Conservation (phyloP, 164 flowering plant genomes). For the Piper longum region DNA sequence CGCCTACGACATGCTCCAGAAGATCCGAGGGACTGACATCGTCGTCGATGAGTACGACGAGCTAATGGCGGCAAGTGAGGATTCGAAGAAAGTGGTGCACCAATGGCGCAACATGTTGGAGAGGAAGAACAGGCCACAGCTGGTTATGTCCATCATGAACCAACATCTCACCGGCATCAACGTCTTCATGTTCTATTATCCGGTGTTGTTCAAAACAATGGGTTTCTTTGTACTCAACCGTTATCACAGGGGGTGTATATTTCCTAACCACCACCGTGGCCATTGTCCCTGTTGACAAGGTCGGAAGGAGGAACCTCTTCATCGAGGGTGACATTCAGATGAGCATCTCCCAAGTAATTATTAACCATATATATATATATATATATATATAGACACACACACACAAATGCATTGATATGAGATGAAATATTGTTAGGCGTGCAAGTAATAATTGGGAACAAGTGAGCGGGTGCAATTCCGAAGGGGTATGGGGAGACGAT, state of each 20-base stretch:
- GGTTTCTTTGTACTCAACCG: slow-evolving; percentile 19
- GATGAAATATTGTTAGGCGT: no score
- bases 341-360: slow-evolving; percentile 9
- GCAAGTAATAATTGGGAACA: no score
- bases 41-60: slow-evolving; percentile 15
- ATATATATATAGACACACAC: no score
- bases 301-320: slow-evolving; percentile 14
- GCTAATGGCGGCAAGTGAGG: slow-evolving; percentile 13
- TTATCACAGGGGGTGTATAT: slow-evolving; percentile 11
- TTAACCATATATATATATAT: neutral
- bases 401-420: no score
- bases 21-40: slow-evolving; percentile 8
- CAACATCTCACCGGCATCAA: neutral
- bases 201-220: slow-evolving; percentile 7
- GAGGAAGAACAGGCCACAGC: slow-evolving; percentile 6
- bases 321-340: slow-evolving; percentile 14
- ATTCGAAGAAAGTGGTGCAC: slow-evolving; percentile 5
- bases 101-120: slow-evolving; percentile 12
- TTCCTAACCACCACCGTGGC: slow-evolving; percentile 13
- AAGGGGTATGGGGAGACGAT: slow-evolving; percentile 5
- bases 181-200: no score
- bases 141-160: slow-evolving; percentile 8
- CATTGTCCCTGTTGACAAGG: slow-evolving; percentile 10
- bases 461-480: slow-evolving; percentile 7
- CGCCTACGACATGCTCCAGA: slow-evolving; percentile 9